A percentile compares a stretch with the other conserved stretches of the same genome.
Conservation (phyloP, 2,329 filamentous ascomycete genomes). For the Arthrobotrys entomopaga region DNA sequence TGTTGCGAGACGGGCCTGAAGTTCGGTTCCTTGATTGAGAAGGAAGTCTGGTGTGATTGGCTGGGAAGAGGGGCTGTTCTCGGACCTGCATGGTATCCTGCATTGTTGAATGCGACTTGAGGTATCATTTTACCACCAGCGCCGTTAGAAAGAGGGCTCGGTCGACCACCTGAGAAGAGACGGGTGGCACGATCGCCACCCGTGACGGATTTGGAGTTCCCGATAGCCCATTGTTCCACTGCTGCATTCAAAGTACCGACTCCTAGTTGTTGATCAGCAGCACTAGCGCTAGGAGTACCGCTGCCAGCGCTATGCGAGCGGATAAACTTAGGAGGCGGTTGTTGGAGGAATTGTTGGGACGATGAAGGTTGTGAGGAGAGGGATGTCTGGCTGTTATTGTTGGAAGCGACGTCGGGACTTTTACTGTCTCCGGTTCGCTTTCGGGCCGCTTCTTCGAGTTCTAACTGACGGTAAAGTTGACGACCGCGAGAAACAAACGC, state of each 20-base stretch:
- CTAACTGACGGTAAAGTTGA: conserved; percentile 84
- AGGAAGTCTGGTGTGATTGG: conserved; percentile 58
- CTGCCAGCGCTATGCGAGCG: conserved; percentile 51
- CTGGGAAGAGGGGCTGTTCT: conserved; percentile 58
- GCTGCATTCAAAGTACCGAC: conserved; percentile 49
- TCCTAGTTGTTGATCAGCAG: conserved; percentile 40
- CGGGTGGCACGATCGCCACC: conserved; percentile 45
- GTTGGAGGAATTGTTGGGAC: conserved; percentile 43
- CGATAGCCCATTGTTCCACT: conserved; percentile 53
- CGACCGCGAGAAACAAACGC: conserved; percentile 93
- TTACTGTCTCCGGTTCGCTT: conserved; percentile 29
- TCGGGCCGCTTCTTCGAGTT: conserved; percentile 61
- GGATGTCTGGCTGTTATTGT: conserved; percentile 18
- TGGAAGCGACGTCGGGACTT: conserved; percentile 35
- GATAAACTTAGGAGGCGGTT: conserved; percentile 46
- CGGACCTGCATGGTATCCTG: conserved; percentile 24
- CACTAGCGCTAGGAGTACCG: too few species aligned
- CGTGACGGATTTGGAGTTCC: conserved; percentile 45
- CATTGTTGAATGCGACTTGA: conserved; percentile 23
- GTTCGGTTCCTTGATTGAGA: conserved; percentile 64
- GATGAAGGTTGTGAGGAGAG: conserved; percentile 4
- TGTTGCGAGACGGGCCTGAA: conserved; percentile 77
- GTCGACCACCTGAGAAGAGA: conserved; percentile 36
- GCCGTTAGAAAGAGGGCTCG: not conserved
- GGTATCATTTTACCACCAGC: conserved; percentile 39